A percentile compares a stretch with the other conserved stretches of the same genome.
Evolutionary conservation across 2,329 filamentous ascomycete species (phyloP).

Genomic region (Aaosphaeria arxii): DNA sequence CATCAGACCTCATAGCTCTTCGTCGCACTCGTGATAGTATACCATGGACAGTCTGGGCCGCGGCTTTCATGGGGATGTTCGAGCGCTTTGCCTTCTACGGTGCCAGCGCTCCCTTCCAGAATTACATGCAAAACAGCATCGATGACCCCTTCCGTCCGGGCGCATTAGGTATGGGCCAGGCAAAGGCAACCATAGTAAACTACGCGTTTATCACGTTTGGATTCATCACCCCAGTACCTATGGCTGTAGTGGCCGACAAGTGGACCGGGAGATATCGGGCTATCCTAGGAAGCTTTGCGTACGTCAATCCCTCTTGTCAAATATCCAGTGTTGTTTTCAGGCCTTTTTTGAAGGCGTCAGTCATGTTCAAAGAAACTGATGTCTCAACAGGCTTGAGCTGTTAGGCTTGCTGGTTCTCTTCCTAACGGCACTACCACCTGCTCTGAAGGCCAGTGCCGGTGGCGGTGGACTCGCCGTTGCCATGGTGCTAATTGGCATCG

Average conservation of each 20-base stretch:
- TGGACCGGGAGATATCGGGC: constrained; percentile 39
- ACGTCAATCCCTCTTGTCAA: constrained; percentile 3
- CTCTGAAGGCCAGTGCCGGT: constrained; percentile 38
- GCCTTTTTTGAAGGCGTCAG: neutral
- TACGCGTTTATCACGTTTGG: constrained; percentile 56
- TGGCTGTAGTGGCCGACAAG: constrained; percentile 39
- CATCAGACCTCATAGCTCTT: constrained; percentile 1
- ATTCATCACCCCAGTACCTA: constrained; percentile 37
- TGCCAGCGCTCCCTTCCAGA: constrained; percentile 36
- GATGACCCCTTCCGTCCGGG: constrained; percentile 23
- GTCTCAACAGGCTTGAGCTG: neutral
- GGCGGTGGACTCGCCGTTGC: constrained; percentile 24
- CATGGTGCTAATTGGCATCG: neutral
- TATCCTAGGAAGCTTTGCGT: constrained; percentile 28
- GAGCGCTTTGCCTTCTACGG: constrained; percentile 28
- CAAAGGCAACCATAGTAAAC: constrained; percentile 51
- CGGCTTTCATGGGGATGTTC: constrained; percentile 22
- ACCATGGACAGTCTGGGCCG: constrained; percentile 21
- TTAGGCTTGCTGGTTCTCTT: neutral
- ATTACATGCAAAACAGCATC: constrained; percentile 41
- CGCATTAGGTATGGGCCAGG: constrained; percentile 30
- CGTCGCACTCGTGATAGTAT: constrained; percentile 19
- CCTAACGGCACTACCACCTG: constrained; percentile 21
- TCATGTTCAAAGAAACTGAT: neutral
- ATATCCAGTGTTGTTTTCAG: neutral